Conservation (phyloP, 805 yeast species). For the Metschnikowia cubensis region DNA sequence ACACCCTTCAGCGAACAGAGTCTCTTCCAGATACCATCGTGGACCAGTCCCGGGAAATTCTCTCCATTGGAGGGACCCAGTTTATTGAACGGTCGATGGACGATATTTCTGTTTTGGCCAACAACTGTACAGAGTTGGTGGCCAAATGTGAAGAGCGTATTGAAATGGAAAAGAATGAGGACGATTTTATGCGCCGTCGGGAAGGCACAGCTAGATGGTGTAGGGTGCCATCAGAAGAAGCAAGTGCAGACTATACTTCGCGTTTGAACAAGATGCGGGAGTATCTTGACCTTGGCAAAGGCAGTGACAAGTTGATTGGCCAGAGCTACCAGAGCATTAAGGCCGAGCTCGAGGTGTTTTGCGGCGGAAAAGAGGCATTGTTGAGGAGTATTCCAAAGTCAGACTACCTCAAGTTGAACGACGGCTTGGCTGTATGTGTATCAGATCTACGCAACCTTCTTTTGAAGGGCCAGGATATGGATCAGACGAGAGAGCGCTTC, state of each 20-base stretch:
- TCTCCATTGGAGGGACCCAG: slow-evolving; percentile 48
- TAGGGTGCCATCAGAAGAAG: slow-evolving; percentile 43
- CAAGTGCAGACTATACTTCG: slow-evolving; percentile 36
- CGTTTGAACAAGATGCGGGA: slow-evolving; percentile 43
- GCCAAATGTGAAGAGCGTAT: slow-evolving; percentile 46
- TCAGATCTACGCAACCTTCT: slow-evolving; percentile 35
- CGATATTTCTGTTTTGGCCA: slow-evolving; percentile 44
- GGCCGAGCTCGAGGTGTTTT: slow-evolving; percentile 41
- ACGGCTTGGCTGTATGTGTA: slow-evolving; percentile 27
- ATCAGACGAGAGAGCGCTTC: slow-evolving; percentile 36
- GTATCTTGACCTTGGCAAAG: slow-evolving; percentile 53
- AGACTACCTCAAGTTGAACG: slow-evolving; percentile 30
- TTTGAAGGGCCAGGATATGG: slow-evolving; percentile 27
- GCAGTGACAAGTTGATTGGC: slow-evolving; percentile 56
- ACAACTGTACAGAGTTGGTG: slow-evolving; percentile 39
- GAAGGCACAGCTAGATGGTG: slow-evolving; percentile 57
- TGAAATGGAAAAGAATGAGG: slow-evolving; percentile 50
- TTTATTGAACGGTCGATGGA: slow-evolving; percentile 38
- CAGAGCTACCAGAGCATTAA: slow-evolving; percentile 47
- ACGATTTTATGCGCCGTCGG: slow-evolving; percentile 44
- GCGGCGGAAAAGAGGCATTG: slow-evolving; percentile 36
- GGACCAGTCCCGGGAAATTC: slow-evolving; percentile 52
- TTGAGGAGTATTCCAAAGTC: slow-evolving; percentile 38
- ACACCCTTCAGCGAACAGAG: slow-evolving; percentile 55
- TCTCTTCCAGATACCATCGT: slow-evolving; percentile 55